A percentile compares a stretch with the other conserved stretches of the same genome.
phyloP scores from a whole-genome alignment of 345 rosid species.

The Gossypium ekmanianum region DNA sequence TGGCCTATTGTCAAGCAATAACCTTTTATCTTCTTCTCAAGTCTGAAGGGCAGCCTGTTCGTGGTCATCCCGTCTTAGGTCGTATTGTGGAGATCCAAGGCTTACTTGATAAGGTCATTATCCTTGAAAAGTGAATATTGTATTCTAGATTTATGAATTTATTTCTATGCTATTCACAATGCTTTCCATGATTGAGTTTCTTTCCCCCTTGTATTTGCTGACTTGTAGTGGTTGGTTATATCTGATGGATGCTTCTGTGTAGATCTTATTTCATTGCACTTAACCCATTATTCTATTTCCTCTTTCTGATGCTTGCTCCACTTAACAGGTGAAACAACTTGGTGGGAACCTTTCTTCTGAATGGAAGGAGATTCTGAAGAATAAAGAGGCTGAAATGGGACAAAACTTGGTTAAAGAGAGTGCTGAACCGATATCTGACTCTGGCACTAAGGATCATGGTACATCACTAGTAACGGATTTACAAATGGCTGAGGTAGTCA shows the following conservation, averaged over 20 bases:
- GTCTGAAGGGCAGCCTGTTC: constrained; percentile 82
- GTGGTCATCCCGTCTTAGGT: constrained; percentile 87
- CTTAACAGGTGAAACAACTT: constrained; percentile 57
- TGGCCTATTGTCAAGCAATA: constrained; percentile 82
- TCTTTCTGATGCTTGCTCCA: not conserved
- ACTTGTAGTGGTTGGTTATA: not conserved
- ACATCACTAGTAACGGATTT: constrained; percentile 17
- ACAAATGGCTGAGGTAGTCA: constrained; percentile 27
- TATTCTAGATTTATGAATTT: not conserved
- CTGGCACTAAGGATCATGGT: constrained; percentile 19
- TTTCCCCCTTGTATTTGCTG: not conserved
- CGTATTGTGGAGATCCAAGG: constrained; percentile 80
- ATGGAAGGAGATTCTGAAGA: constrained; percentile 53
- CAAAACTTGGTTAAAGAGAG: constrained; percentile 24
- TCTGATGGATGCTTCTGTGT: not conserved
- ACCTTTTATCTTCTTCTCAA: constrained; percentile 89
- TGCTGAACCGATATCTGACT: constrained; percentile 28
- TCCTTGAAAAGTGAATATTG: not conserved
- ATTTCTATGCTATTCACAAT: not conserved
- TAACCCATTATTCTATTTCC: not conserved
- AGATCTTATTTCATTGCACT: not conserved
- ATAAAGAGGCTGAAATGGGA: constrained; percentile 22
- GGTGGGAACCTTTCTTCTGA: constrained; percentile 60
- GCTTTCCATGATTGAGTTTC: not conserved
- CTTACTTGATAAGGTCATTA: constrained; percentile 67